phyloP scores from a whole-genome alignment of 1,139 yeast species.

The Hansenula lynferdii region DNA sequence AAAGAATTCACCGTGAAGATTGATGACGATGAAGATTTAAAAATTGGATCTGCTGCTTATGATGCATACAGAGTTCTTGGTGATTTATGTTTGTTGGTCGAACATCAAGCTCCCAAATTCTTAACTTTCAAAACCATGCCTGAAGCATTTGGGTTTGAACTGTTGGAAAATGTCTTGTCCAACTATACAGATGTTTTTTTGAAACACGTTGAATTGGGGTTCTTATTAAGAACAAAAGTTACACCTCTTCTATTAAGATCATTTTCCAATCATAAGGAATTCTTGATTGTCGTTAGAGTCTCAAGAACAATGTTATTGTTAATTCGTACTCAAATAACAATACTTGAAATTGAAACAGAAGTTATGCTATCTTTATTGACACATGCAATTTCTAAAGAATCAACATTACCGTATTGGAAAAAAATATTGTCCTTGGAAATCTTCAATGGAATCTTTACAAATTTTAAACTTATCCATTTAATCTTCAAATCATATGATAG shows the following conservation, averaged over 20 bases:
- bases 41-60: conserved; percentile 48
- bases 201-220: conserved; percentile 59
- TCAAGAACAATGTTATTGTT: conserved; percentile 64
- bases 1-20: conserved; percentile 31
- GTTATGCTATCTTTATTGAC: conserved; percentile 71
- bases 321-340: conserved; percentile 52
- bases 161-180: conserved; percentile 57
- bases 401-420: conserved; percentile 62
- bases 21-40: conserved; percentile 39
- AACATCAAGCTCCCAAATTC: conserved; percentile 50
- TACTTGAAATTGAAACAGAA: conserved; percentile 72
- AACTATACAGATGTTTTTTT: conserved; percentile 55
- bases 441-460: conserved; percentile 53
- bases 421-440: conserved; percentile 68
- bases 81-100: conserved; percentile 69
- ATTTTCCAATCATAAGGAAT: conserved; percentile 57
- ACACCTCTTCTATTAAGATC: conserved; percentile 72
- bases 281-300: conserved; percentile 67
- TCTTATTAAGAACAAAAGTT: conserved; percentile 57
- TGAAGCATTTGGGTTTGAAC: conserved; percentile 70
- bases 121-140: conserved; percentile 51
- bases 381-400: conserved; percentile 51
- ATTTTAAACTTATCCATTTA: conserved; percentile 44
- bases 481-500: conserved; percentile 64
- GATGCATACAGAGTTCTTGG: conserved; percentile 68